Base-by-base conservation (phyloP, 768 basidiomycete species). In the Pholiota microspora region DNA sequence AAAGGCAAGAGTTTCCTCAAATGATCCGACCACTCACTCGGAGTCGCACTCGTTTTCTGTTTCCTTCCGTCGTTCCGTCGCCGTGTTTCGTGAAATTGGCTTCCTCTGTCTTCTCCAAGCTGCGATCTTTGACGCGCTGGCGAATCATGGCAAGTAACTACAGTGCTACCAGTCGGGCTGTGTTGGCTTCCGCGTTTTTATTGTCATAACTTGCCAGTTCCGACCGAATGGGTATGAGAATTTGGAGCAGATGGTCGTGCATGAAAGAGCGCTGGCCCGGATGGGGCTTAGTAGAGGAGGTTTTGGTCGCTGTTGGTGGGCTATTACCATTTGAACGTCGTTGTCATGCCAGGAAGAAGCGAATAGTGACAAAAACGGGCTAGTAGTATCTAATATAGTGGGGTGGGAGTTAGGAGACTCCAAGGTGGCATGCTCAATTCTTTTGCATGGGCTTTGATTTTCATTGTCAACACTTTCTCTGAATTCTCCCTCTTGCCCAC, bases 341-440 rank as follows among this genome's bases (percentile, higher is more conserved):
- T 64, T 56, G 65, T 53, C 58, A 64, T 67, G 62, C 56, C 63
- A 64, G 49, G 52, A 55, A 28, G 48, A 53, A 57, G 49, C 49
- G 34, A 46, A 46, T 9, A 27, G 25, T 50, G 29, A 45, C 51
- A 34, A 28, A 57, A 49, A 38, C 13, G 57, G 56, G 53, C 54
- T 63, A 59, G 57, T 32, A 40, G 32, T 53, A 27, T 45, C 44
- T 44, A 48, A 57, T 46, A 47, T 42, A 23, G 58, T 64, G 51
- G 61, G 49, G 56, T 63, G 62, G 61, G 60, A 61, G 53, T 40
- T 32, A 44, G 40, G 49, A 29, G 52, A 52, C 51, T 54, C 57
- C 47, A 58, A 13, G 25, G 45, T 53, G 49, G 48, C 59, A 53
- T 52, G 53, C 27, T 40, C 36, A 38, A 31, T 18, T 23, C 51